Base-by-base conservation (phyloP, 192 early-diverging fungal species). In the Linderina pennispora region DNA sequence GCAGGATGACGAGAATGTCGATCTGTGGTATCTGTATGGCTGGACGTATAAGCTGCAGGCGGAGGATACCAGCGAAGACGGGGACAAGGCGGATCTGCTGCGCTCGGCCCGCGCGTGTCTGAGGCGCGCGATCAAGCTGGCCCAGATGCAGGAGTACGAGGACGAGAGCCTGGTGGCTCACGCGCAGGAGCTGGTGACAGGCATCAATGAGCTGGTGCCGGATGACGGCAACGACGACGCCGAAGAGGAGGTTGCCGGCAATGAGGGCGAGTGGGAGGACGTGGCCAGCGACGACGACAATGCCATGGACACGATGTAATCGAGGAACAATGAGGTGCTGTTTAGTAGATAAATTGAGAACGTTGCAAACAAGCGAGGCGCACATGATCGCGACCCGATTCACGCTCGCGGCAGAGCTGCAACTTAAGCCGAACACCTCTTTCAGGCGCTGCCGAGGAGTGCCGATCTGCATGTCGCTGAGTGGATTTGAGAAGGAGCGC, bases 1-100 rank as follows among this genome's bases (percentile, higher is more conserved):
- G 45, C 92, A 99, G 55, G 85, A 97, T 70, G 96, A 99, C 62
- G 83, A 94, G 56, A 84, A 80, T 24, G 80, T 90, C 5, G 92
- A 99, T 59, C 56, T 81, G 24, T 97, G 91, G 89, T 99, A 99
- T 65, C 78, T 99, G 40, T 94, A 85, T 74, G 91, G 92, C 26
- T 99, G 89, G 89, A 82, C 84, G 31, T 92, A 95, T 50, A 88
- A 87, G 48, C 76, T 83, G 74, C 80, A 81, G 39, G 86, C 88
- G 58, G 91, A 92, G 19, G 85, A 90, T 32, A 50, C 64, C 11
- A 73, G 80, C 5, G 50, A 83, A 15, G 80, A 86, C 58, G 58
- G 43, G 15, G 60, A 58, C 36, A 72, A 50, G 55, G 43, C 21
- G 36, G 48, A 51, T 38, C 32, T 58, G 23, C 48, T 50, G 11